phyloP scores from a whole-genome alignment of 768 basidiomycete species.

The Mycena sanguinolenta region DNA sequence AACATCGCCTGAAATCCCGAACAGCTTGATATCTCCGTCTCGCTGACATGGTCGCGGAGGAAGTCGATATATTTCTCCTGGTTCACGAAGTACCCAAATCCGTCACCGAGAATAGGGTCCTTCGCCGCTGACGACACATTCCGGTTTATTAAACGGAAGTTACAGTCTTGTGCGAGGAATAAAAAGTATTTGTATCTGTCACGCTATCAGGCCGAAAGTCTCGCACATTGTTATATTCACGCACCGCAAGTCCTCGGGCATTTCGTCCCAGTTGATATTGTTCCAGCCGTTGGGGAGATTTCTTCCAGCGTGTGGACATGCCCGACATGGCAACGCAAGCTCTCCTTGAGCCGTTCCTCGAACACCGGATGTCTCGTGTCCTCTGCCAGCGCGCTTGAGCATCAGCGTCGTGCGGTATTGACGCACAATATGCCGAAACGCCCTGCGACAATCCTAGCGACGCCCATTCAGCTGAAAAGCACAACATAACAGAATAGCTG shows the following conservation, averaged over 20 bases:
- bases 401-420: neutral
- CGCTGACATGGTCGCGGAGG: neutral
- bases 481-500: too few species aligned
- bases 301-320: neutral
- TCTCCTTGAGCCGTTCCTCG: neutral
- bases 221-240: neutral
- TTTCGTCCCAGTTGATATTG: neutral
- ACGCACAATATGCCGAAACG: conserved; percentile 2
- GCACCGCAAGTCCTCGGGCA: conserved; percentile 10
- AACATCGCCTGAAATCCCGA: conserved; percentile 24
- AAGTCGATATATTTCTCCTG: neutral
- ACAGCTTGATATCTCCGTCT: conserved; percentile 17
- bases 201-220: neutral
- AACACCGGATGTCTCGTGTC: neutral
- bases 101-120: conserved; percentile 8
- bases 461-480: too few species aligned
- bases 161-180: neutral
- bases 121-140: neutral
- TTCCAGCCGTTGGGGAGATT: neutral
- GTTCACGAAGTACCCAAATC: conserved; percentile 1
- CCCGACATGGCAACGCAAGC: neutral
- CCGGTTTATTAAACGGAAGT: conserved; percentile 3
- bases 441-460: conserved; percentile 8
- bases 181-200: conserved; percentile 7
- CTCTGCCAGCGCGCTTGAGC: neutral